Evolutionary conservation across 1,139 yeast species (phyloP), one percentile per base, ranked within the genome.

Genomic region (Yamadazyma membranifaciens): DNA sequence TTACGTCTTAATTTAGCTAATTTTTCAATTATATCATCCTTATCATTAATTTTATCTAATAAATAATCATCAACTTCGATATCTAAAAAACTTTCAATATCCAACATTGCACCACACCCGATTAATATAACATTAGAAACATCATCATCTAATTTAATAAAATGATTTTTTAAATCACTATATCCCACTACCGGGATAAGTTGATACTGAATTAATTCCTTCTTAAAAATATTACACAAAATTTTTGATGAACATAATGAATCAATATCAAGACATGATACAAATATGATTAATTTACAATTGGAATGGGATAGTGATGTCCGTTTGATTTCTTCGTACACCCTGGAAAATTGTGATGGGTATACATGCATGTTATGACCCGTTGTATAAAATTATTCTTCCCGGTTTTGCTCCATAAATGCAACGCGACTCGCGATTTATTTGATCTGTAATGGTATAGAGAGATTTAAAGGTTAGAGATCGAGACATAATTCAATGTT

Each of bases 21-120:
- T 9, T 45, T 44, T 11, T 31, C 39, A 13, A 48, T 30, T 2
- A 36, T 35, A 26, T 47, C 53, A 7, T 52, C 44, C 6, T 30
- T 29, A n/a, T 35, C 39, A 13, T 48, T 38, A 39, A 54, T 34
- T 3, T 24, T 31, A 15, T 34, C 40, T 9, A 37, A 16, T 6
- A 69, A 39, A 43, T 63, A 74, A 3, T 75, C 75, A 26, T 73
- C 74, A 0, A 77, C 73, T 42, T 81, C 80, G 9, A 87, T 74
- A 24, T 82, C 91, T 38, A 92, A 70, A 56, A 87, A 87, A 30
- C 80, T 74, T 56, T 87, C 95, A 30, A 94, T 58, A 60, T 94
- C 98, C 25, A 91, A 78, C 76, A 87, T 81, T 12, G 95, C 95
- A n/a, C 98, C 98, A 64, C 97, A 92, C 0, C 98, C 98, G 2